A percentile compares a stretch with the other conserved stretches of the same genome.
Conservation (phyloP, 202 grass and related monocot genomes). For the Hordeum pubiflorum region DNA sequence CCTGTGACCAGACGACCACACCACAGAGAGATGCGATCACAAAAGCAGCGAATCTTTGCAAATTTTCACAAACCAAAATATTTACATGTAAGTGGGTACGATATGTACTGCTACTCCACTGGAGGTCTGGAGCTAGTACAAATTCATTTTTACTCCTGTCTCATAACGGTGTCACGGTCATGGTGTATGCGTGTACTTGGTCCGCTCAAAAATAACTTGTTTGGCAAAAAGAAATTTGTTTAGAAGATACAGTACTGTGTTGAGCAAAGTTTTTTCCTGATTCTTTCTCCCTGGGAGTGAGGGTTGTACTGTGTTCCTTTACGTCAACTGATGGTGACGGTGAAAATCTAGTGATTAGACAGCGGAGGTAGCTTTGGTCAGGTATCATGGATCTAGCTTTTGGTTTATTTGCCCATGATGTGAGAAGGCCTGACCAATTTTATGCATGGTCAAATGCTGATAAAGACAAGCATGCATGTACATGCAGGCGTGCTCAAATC, state of each 20-base stretch:
- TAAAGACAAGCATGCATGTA: slow-evolving; percentile 20
- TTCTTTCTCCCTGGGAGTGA: neutral
- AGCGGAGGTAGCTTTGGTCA: slow-evolving; percentile 29
- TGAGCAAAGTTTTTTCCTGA: too few relatives aligned
- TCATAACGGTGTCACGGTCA: neutral
- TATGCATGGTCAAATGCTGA: slow-evolving; percentile 21
- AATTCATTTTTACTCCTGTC: neutral
- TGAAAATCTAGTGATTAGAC: slow-evolving; percentile 34
- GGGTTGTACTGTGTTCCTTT: neutral
- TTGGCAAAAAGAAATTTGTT: too few relatives aligned
- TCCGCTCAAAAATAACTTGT: neutral
- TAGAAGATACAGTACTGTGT: too few relatives aligned
- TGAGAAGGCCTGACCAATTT: slow-evolving; percentile 23
- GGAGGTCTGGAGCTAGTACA: neutral
- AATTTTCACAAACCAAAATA: neutral
- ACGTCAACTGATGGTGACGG: neutral
- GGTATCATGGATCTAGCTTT: slow-evolving; percentile 36
- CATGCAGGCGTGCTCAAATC: slow-evolving; percentile 15
- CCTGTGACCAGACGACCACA: slow-evolving; percentile 1
- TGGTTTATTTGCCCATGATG: slow-evolving; percentile 23
- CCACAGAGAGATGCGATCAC: neutral
- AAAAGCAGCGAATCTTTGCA: neutral
- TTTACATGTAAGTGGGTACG: neutral
- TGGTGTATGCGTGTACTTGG: neutral
- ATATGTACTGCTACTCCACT: neutral